phyloP scores from a whole-genome alignment of 371 early-diverging fungal species.

The Mortierella sp. region DNA sequence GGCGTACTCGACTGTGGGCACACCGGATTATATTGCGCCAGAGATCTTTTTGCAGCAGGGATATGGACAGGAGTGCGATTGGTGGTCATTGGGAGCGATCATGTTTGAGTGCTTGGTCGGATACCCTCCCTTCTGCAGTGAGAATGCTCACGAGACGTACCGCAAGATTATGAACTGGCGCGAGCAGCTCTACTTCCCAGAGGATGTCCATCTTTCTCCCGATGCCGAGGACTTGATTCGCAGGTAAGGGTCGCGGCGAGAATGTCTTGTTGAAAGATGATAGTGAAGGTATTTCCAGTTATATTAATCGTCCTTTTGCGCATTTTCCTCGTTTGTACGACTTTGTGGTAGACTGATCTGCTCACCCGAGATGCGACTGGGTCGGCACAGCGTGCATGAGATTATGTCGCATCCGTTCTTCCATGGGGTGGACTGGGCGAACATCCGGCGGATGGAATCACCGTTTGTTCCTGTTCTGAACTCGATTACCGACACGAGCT shows the following conservation, averaged over 20 bases:
- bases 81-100: conserved; percentile 99
- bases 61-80: conserved; percentile 98
- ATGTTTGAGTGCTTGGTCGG: conserved; percentile 99
- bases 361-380: conserved; percentile 86
- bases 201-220: conserved; percentile 91
- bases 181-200: conserved; percentile 90
- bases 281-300: not conserved
- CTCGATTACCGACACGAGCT: conserved; percentile 96
- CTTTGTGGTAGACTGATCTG: conserved; percentile 79
- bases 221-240: conserved; percentile 95
- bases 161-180: conserved; percentile 97
- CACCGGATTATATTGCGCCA: conserved; percentile 98
- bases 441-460: conserved; percentile 84
- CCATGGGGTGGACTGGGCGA: conserved; percentile 94
- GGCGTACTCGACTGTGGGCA: conserved; percentile 96
- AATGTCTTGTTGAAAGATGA: not conserved
- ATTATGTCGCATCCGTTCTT: conserved; percentile 98
- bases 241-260: conserved; percentile 59
- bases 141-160: conserved; percentile 96
- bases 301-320: not conserved
- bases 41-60: conserved; percentile 95
- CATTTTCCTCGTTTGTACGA: not conserved
- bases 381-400: conserved; percentile 84
- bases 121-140: conserved; percentile 98
- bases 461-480: conserved; percentile 96